Evolutionary conservation across 2,329 filamentous ascomycete species (phyloP).

Genomic region (Aspergillus pseudonomiae): DNA sequence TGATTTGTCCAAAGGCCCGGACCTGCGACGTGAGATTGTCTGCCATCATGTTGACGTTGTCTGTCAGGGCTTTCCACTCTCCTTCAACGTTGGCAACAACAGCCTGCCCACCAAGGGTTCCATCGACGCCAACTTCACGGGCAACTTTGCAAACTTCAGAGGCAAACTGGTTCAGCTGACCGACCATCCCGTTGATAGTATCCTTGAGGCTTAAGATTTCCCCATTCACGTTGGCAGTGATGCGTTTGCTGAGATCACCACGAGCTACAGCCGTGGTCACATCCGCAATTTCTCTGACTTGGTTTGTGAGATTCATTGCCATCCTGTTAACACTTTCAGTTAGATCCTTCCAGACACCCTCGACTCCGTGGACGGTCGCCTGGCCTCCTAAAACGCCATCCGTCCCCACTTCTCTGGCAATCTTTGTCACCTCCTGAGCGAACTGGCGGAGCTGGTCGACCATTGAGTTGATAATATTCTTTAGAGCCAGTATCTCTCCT

Average conservation of each 20-base stretch:
- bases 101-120: slow-evolving; percentile 98
- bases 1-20: slow-evolving; percentile 95
- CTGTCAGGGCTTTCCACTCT: slow-evolving; percentile 97
- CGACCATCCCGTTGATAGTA: slow-evolving; percentile 99
- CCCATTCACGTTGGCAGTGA: slow-evolving; percentile 90
- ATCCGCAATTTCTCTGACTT: slow-evolving; percentile 88
- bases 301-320: slow-evolving; percentile 64
- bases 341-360: slow-evolving; percentile 68
- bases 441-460: slow-evolving; percentile 90
- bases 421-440: slow-evolving; percentile 93
- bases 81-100: slow-evolving; percentile 91
- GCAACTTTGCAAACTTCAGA: slow-evolving; percentile 94
- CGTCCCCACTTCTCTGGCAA: slow-evolving; percentile 72
- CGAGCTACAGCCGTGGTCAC: slow-evolving; percentile 94
- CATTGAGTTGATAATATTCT: slow-evolving; percentile 10
- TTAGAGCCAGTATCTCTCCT: background rate
- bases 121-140: slow-evolving; percentile 94
- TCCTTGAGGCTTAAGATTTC: slow-evolving; percentile 93
- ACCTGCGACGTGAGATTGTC: slow-evolving; percentile 91
- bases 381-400: slow-evolving; percentile 66
- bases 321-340: slow-evolving; percentile 70
- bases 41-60: slow-evolving; percentile 93
- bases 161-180: slow-evolving; percentile 91
- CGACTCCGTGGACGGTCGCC: slow-evolving; percentile 65
- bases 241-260: slow-evolving; percentile 93